Evolutionary conservation across 164 flowering plant species (phyloP).

Genomic region (Vitis vinifera): ASM3070453v1 NC_081821.1:1703001-1703500

Average conservation of each 20-base stretch:
- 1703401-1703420: too few species aligned
- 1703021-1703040: constrained; percentile 25
- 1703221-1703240: neutral
- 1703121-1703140: constrained; percentile 30
- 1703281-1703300: neutral
- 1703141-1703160: constrained; percentile 15
- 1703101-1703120: constrained; percentile 23
- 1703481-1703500: too few species aligned
- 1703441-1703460: too few species aligned
- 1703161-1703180: neutral
- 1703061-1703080: neutral
- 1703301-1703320: too few species aligned
- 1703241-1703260: too few species aligned
- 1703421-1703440: too few species aligned
- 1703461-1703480: too few species aligned
- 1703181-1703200: constrained; percentile 8
- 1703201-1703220: constrained; percentile 28
- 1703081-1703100: constrained; percentile 17
- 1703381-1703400: too few species aligned
- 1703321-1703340: too few species aligned
- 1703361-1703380: too few species aligned
- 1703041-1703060: constrained; percentile 24
- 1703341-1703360: too few species aligned
- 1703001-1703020: constrained; percentile 85
- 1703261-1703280: neutral